Conservation (phyloP, 345 rosid genomes). For the Streptanthus diversifolius region DNA sequence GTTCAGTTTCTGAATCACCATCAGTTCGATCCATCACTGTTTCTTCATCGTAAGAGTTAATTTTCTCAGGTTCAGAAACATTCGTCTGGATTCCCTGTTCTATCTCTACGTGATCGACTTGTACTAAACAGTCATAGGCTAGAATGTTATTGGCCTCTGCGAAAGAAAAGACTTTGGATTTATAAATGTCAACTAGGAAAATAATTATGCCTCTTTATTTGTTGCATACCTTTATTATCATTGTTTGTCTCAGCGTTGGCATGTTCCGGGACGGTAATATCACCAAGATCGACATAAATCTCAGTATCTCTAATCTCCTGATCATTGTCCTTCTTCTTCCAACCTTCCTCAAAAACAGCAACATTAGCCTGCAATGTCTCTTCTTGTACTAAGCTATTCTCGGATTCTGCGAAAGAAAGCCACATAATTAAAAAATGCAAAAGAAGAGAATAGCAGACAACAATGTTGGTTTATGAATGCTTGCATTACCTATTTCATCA, state of each 20-base stretch:
- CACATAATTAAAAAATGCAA: not conserved
- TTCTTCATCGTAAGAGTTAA: not conserved
- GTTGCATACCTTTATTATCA: conserved; percentile 5
- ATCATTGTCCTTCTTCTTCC: conserved; percentile 12
- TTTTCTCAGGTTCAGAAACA: not conserved
- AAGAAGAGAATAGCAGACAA: not conserved
- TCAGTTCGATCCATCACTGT: not conserved
- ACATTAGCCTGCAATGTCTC: not conserved
- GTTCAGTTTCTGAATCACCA: conserved; percentile 14
- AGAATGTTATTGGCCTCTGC: conserved; percentile 1
- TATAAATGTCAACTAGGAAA: not conserved
- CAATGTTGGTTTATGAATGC: not conserved
- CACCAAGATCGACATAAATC: not conserved
- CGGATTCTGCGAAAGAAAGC: conserved; percentile 1
- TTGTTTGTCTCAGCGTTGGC: not conserved
- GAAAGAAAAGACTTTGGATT: not conserved
- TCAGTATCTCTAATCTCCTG: not conserved
- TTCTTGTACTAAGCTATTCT: conserved; percentile 4
- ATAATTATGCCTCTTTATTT: not conserved
- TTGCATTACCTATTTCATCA: conserved; percentile 17
- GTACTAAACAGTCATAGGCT: not conserved
- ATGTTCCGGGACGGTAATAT: not conserved
- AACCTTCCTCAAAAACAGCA: not conserved
- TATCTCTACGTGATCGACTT: not conserved
- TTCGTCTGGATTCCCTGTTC: not conserved